phyloP scores from a whole-genome alignment of 2,329 filamentous ascomycete genomes.

The Stagonosporopsis chrysanthemi region DNA sequence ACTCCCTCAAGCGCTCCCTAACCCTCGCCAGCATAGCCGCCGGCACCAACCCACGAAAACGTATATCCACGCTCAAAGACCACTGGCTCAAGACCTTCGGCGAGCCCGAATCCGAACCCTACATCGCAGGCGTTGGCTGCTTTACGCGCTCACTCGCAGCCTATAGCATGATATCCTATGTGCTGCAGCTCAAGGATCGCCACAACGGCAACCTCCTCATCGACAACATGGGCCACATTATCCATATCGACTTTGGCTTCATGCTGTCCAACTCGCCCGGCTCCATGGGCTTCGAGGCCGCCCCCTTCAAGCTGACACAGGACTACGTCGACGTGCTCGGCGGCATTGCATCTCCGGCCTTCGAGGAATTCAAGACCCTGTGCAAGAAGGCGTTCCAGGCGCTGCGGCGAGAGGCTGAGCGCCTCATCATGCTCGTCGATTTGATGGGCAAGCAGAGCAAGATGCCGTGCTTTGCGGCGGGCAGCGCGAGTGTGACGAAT shows the following conservation, averaged over 20 bases:
- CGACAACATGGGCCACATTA: constrained; percentile 84
- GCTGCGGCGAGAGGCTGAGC: constrained; percentile 77
- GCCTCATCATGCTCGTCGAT: constrained; percentile 80
- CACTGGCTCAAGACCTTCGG: constrained; percentile 84
- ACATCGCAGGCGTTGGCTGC: constrained; percentile 75
- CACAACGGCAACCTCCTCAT: constrained; percentile 89
- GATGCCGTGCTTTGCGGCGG: constrained; percentile 81
- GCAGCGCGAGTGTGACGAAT: constrained; percentile 73
- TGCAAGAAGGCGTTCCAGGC: constrained; percentile 89
- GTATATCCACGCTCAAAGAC: constrained; percentile 81
- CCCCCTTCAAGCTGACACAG: constrained; percentile 84
- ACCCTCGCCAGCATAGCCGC: constrained; percentile 77
- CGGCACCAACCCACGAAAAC: constrained; percentile 74
- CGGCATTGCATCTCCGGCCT: constrained; percentile 73
- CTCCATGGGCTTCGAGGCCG: constrained; percentile 84
- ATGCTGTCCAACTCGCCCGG: constrained; percentile 89
- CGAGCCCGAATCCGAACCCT: constrained; percentile 70
- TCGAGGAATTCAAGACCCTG: constrained; percentile 76
- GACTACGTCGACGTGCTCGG: constrained; percentile 87
- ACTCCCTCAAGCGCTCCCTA: constrained; percentile 82
- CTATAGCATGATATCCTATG: constrained; percentile 84
- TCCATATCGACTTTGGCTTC: constrained; percentile 90
- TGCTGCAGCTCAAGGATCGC: constrained; percentile 83
- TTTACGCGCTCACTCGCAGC: constrained; percentile 84
- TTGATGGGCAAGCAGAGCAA: constrained; percentile 85